Evolutionary conservation across 805 yeast species (phyloP).

Genomic region (Teunomyces pallodes): DNA sequence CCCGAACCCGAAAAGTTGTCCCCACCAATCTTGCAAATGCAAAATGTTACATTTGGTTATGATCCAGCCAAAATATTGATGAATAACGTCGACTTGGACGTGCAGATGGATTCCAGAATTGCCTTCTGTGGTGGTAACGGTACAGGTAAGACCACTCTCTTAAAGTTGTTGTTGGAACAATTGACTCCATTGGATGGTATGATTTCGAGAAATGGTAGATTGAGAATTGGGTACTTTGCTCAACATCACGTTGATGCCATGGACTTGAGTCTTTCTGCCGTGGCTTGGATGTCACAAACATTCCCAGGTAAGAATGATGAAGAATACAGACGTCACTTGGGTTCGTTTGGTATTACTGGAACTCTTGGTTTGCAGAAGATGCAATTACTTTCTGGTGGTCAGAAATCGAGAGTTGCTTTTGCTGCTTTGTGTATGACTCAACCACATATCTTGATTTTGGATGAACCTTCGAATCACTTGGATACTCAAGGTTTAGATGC

Average conservation of each 20-base stretch:
- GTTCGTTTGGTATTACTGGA: slow-evolving; percentile 96
- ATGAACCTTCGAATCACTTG: slow-evolving; percentile 98
- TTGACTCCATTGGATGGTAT: slow-evolving; percentile 74
- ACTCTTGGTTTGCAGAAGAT: slow-evolving; percentile 88
- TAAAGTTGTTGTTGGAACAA: slow-evolving; percentile 80
- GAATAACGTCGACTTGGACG: slow-evolving; percentile 79
- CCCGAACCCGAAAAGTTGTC: slow-evolving; percentile 93
- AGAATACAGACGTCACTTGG: slow-evolving; percentile 94
- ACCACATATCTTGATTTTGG: slow-evolving; percentile 89
- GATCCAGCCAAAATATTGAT: slow-evolving; percentile 60
- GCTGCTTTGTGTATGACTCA: slow-evolving; percentile 88
- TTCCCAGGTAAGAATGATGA: slow-evolving; percentile 95
- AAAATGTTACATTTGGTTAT: slow-evolving; percentile 86
- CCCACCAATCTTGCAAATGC: slow-evolving; percentile 89
- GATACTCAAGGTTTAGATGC: slow-evolving; percentile 99
- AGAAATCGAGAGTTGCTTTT: slow-evolving; percentile 96
- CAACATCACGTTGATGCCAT: slow-evolving; percentile 98
- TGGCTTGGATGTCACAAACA: slow-evolving; percentile 86
- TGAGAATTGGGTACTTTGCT: slow-evolving; percentile 95
- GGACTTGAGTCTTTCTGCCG: slow-evolving; percentile 84
- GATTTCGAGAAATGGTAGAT: slow-evolving; percentile 75
- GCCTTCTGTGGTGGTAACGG: slow-evolving; percentile 99
- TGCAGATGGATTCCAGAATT: slow-evolving; percentile 90
- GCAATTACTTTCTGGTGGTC: slow-evolving; percentile 93
- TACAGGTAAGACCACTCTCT: slow-evolving; percentile 95